Evolutionary conservation across 2,329 filamentous ascomycete species (phyloP).

Genomic region (Annulohypoxylon truncatum): DNA sequence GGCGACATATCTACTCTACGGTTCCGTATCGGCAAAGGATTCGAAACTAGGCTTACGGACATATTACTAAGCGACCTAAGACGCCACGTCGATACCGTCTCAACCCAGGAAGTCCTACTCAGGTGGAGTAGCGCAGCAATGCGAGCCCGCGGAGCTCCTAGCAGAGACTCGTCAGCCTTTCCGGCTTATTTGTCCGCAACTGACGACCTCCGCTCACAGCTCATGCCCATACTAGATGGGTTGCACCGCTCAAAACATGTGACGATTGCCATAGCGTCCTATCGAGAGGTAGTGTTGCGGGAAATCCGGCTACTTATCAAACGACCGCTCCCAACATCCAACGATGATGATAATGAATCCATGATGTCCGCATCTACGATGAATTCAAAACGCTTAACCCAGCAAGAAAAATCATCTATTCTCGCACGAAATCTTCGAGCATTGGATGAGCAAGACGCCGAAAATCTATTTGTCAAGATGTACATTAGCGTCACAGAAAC

Average conservation of each 20-base stretch:
- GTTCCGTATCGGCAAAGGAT: conserved; percentile 85
- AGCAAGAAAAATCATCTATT: conserved; percentile 90
- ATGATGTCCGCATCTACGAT: conserved; percentile 86
- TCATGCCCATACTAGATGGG: conserved; percentile 79
- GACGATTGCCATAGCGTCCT: conserved; percentile 82
- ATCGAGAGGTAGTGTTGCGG: conserved; percentile 83
- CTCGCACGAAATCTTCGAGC: conserved; percentile 88
- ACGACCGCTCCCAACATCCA: conserved; percentile 88
- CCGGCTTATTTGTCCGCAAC: conserved; percentile 84
- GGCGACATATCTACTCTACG: conserved; percentile 81
- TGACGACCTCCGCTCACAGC: conserved; percentile 74
- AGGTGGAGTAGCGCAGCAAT: conserved; percentile 85
- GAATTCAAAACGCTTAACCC: conserved; percentile 74
- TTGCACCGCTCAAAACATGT: conserved; percentile 86
- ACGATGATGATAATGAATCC: conserved; percentile 92
- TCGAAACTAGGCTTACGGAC: conserved; percentile 82
- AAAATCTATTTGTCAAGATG: conserved; percentile 82
- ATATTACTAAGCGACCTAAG: conserved; percentile 83
- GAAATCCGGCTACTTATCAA: conserved; percentile 90
- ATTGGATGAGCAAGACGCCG: conserved; percentile 84
- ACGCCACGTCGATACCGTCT: conserved; percentile 80
- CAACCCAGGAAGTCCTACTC: conserved; percentile 78
- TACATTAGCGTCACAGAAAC: conserved; percentile 92
- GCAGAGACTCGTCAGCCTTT: conserved; percentile 73
- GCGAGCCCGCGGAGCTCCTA: conserved; percentile 74